phyloP scores from a whole-genome alignment of 2,329 filamentous ascomycete species.

The Curvularia spicifera region DNA sequence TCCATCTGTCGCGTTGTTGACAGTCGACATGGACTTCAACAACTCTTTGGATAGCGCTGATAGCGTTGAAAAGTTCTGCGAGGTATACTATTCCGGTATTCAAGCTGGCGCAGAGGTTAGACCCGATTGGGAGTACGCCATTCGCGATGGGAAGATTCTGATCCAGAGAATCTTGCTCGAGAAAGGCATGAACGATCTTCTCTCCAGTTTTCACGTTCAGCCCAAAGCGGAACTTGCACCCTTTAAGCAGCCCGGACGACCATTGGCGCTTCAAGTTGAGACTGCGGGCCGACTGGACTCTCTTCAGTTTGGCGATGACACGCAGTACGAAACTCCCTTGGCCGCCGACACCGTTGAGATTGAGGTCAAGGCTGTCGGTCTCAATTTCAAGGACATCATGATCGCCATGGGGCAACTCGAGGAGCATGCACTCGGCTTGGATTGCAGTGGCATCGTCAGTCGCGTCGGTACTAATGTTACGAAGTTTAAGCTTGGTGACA shows the following conservation, averaged over 20 bases:
- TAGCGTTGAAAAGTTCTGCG: neutral
- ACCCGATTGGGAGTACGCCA: conserved; percentile 17
- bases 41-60: conserved; percentile 13
- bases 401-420: conserved; percentile 12
- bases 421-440: conserved; percentile 14
- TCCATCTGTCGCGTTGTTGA: conserved; percentile 12
- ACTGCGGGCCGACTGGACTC: conserved; percentile 14
- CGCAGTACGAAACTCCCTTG: neutral
- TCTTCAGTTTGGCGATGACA: no score
- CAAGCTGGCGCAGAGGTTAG: neutral
- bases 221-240: conserved; percentile 8
- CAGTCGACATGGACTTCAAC: neutral
- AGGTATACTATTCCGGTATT: conserved; percentile 13
- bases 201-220: conserved; percentile 8
- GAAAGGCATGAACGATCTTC: conserved; percentile 14
- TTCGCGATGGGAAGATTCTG: conserved; percentile 12
- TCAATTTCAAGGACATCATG: conserved; percentile 28
- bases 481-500: conserved; percentile 12
- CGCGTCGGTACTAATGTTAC: conserved; percentile 13
- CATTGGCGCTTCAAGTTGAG: no score
- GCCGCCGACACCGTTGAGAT: conserved; percentile 19
- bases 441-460: conserved; percentile 24
- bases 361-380: conserved; percentile 16
- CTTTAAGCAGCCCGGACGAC: conserved; percentile 2
- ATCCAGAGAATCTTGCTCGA: conserved; percentile 18